These are phyloP conservation scores for Hymenoscyphus infarciens DNA, from an alignment of 2,329 filamentous ascomycete species.

Conservation along the genomic window DNA sequence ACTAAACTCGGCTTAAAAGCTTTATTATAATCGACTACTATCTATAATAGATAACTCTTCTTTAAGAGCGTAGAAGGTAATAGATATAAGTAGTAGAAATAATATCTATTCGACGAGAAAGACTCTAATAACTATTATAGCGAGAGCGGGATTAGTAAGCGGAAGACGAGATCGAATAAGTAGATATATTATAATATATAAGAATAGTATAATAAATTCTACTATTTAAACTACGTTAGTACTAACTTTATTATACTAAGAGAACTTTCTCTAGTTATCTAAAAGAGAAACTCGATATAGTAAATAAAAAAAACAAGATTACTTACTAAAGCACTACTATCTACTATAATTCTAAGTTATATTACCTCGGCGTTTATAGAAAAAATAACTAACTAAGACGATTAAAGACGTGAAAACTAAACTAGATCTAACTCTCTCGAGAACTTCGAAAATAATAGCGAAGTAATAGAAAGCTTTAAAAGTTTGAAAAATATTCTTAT, in stretches of 20 bases:
- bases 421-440: slow-evolving; percentile 60
- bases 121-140: slow-evolving; percentile 60
- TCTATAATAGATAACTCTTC: too few relatives aligned
- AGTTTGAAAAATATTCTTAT: too few relatives aligned
- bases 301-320: background rate
- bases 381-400: too few relatives aligned
- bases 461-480: slow-evolving; percentile 62
- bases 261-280: background rate
- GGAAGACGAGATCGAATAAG: slow-evolving; percentile 56
- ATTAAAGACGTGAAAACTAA: slow-evolving; percentile 65
- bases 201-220: slow-evolving; percentile 31
- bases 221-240: slow-evolving; percentile 30
- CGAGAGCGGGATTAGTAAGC: slow-evolving; percentile 57
- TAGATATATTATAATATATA: slow-evolving; percentile 31
- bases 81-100: slow-evolving; percentile 79
- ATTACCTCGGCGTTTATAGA: slow-evolving; percentile 55
- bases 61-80: slow-evolving; percentile 70
- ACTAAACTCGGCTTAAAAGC: too few relatives aligned
- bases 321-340: slow-evolving; percentile 38
- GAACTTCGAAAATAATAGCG: slow-evolving; percentile 59
- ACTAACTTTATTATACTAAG: background rate
- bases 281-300: background rate
- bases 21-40: too few relatives aligned
- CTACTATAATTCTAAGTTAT: slow-evolving; percentile 63
- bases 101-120: slow-evolving; percentile 74